A percentile compares a stretch with the other conserved stretches of the same genome.
Evolutionary conservation across 2,329 filamentous ascomycete species (phyloP).

Genomic region (Stagonosporopsis tanaceti): DNA sequence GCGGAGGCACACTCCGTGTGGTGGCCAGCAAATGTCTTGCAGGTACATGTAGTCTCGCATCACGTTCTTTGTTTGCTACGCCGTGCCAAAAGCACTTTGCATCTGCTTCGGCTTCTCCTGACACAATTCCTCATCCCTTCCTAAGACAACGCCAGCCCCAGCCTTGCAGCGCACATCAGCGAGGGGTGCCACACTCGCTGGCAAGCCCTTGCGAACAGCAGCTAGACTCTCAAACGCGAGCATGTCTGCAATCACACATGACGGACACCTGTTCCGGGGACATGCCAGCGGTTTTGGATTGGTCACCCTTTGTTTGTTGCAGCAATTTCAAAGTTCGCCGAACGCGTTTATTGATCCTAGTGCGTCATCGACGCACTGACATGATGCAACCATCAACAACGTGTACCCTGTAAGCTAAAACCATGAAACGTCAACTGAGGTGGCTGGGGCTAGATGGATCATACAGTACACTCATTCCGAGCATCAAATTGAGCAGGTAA

Average conservation of each 20-base stretch:
- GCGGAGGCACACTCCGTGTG: background rate
- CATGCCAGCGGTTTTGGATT: slow-evolving; percentile 5
- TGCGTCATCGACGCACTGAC: slow-evolving; percentile 22
- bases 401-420: background rate
- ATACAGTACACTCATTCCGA: background rate
- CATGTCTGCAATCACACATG: slow-evolving; percentile 2
- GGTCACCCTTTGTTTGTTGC: slow-evolving; percentile 18
- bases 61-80: slow-evolving; percentile 12
- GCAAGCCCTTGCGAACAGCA: slow-evolving; percentile 3
- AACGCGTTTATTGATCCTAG: slow-evolving; percentile 22
- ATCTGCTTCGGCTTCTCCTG: background rate
- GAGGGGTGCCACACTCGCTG: background rate
- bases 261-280: slow-evolving; percentile 3
- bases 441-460: background rate
- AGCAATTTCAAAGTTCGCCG: slow-evolving; percentile 14
- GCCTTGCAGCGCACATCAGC: slow-evolving; percentile 10
- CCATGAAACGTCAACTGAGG: background rate
- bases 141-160: background rate
- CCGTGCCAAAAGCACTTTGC: background rate
- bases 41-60: background rate
- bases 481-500: background rate
- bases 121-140: background rate
- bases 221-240: background rate
- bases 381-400: slow-evolving; percentile 19
- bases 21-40: background rate